Base-by-base conservation (phyloP, 768 basidiomycete genomes). In the Gautieria morchelliformis region DNA sequence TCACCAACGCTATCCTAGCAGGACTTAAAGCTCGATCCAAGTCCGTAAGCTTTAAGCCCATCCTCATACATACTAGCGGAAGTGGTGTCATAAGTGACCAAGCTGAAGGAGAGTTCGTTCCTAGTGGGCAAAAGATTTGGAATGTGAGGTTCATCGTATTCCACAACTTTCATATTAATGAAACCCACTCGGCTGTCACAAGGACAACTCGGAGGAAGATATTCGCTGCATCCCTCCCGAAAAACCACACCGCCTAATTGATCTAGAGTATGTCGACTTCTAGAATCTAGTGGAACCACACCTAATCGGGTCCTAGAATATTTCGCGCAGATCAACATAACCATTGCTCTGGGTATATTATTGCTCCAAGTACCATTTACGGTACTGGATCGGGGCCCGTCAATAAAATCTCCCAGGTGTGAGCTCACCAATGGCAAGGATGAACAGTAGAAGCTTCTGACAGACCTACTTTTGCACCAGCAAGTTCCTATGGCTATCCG, bases 341-440 rank as follows among this genome's bases (percentile, higher is more conserved):
- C 15, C 48, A 62, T 17, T 53, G 62, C 27, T 61, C 57, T 45
- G 57, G 61, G 6, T 66, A 67, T 55, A 64, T 67, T 47, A 65
- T 67, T 37, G 66, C 66, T 2, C 66, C 66, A 10, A 63, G 64
- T 7, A 66, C 61, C 10, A 65, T 67, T 20, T 66, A 65, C 44
- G 66, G 64, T n/a, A 59, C 39, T 5, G 64, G 64, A n/a, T 27
- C 44, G 19, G 64, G 65, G 8, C 65, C 65, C 32, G 63, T 58
- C 15, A 61, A 61, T 53, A 58, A 47, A 49, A 56, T 67, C 5
- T 63, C 65, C 17, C 61, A 61, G 56, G 56, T 57, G 41, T 5
- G 22, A 17, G 15, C 5, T 40, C 37, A 22, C 7, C 27, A 27
- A 2, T 5, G 27, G 27, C 27, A 27, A 27, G 27, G 27, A 27